Conservation (phyloP, 306 rosid genomes). For the Senna tora region DNA sequence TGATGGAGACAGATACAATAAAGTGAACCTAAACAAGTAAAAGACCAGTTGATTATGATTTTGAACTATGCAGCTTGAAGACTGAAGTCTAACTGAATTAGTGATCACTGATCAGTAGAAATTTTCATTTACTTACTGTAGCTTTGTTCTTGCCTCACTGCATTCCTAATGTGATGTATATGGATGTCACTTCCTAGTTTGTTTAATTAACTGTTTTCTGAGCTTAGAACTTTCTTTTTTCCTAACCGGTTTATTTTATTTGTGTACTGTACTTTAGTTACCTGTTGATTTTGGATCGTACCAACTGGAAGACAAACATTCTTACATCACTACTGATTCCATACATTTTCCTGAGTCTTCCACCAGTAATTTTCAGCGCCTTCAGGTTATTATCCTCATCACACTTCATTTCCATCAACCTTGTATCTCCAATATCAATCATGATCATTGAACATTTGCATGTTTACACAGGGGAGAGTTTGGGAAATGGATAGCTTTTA, state of each 20-base stretch:
- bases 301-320: slow-evolving; percentile 92
- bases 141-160: neutral
- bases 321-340: slow-evolving; percentile 86
- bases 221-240: too few relatives aligned
- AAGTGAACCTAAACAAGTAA: neutral
- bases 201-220: neutral
- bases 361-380: slow-evolving; percentile 56
- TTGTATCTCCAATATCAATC: slow-evolving; percentile 18
- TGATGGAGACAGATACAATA: neutral
- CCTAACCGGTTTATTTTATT: neutral
- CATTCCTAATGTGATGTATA: neutral
- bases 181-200: neutral
- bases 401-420: slow-evolving; percentile 8
- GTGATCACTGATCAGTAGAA: too few relatives aligned
- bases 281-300: slow-evolving; percentile 87
- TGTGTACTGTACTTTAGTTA: slow-evolving; percentile 54
- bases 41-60: neutral
- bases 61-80: neutral
- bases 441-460: slow-evolving; percentile 12
- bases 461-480: slow-evolving; percentile 69
- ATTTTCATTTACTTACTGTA: neutral
- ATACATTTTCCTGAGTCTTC: slow-evolving; percentile 85
- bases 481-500: slow-evolving; percentile 81
- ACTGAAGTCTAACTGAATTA: neutral
- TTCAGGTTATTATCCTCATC: slow-evolving; percentile 59